Conservation (phyloP, 2,329 filamentous ascomycete species). For the Penicillium griseofulvum region DNA sequence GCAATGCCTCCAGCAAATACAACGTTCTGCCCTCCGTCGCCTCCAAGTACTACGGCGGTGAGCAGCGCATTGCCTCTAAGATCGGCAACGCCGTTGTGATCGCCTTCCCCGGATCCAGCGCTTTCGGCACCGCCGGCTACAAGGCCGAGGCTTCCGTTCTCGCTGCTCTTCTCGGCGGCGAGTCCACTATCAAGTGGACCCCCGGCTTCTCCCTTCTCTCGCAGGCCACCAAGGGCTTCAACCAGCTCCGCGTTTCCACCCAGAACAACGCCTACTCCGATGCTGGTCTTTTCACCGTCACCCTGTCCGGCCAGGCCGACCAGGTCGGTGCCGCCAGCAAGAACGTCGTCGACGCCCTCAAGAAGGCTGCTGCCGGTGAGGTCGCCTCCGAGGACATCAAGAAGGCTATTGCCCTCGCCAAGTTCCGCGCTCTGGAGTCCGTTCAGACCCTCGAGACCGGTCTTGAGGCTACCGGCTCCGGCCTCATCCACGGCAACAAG, state of each 20-base stretch:
- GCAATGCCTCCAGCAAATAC: conserved; percentile 50
- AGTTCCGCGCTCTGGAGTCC: conserved; percentile 83
- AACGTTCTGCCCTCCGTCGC: conserved; percentile 59
- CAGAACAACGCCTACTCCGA: conserved; percentile 87
- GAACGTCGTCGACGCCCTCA: conserved; percentile 75
- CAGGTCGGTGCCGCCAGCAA: conserved; percentile 72
- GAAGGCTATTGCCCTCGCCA: conserved; percentile 90
- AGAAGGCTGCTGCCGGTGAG: conserved; percentile 73
- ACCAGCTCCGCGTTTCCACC: conserved; percentile 67
- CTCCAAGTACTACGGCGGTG: conserved; percentile 89
- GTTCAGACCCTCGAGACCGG: conserved; percentile 75
- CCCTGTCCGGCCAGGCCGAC: conserved; percentile 70
- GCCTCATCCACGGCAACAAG: conserved; percentile 77
- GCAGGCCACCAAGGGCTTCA: conserved; percentile 68
- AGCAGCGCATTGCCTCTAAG: conserved; percentile 79
- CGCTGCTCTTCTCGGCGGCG: conserved; percentile 81
- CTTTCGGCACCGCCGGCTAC: conserved; percentile 66
- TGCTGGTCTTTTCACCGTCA: conserved; percentile 82
- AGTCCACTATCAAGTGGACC: conserved; percentile 93
- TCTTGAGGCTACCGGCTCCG: conserved; percentile 78
- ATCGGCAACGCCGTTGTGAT: conserved; percentile 81
- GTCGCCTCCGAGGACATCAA: conserved; percentile 80
- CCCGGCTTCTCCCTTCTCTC: conserved; percentile 86
- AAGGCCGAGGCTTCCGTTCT: conserved; percentile 90
- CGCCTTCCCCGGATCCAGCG: conserved; percentile 87